Conservation (phyloP, 2,329 filamentous ascomycete genomes). For the Trichoderma koningii region DNA sequence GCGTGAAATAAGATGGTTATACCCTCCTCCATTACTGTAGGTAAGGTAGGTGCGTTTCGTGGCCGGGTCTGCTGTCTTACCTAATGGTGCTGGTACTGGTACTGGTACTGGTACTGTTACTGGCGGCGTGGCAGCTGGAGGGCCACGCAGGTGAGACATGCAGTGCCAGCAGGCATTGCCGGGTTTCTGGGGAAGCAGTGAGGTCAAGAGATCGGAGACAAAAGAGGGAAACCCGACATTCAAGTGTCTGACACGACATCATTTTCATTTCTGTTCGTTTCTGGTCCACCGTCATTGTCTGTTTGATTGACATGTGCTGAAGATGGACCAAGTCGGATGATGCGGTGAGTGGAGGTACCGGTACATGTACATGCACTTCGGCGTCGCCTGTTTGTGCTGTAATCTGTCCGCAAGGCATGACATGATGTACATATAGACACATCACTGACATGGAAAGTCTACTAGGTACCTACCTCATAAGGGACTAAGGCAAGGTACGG, state of each 20-base stretch:
- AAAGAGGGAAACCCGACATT: neutral
- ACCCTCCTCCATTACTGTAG: too few relatives aligned
- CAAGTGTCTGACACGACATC: neutral
- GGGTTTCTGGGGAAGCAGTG: conserved; percentile 18
- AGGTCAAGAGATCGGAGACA: neutral
- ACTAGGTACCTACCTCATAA: too few relatives aligned
- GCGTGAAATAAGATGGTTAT: too few relatives aligned
- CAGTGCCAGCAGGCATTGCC: conserved; percentile 12
- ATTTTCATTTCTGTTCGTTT: neutral
- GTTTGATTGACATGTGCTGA: conserved; percentile 4
- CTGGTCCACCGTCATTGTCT: neutral
- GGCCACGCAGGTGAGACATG: neutral
- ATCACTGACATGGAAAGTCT: neutral
- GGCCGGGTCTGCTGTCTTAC: too few relatives aligned
- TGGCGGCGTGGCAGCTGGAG: too few relatives aligned
- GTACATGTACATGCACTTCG: neutral
- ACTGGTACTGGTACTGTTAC: too few relatives aligned
- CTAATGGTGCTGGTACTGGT: too few relatives aligned
- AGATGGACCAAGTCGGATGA: neutral
- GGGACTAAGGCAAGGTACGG: too few relatives aligned
- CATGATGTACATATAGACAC: neutral
- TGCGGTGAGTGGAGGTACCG: neutral
- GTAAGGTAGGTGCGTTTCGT: too few relatives aligned
- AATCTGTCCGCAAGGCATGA: neutral
- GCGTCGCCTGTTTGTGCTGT: neutral